Conservation (phyloP, 2,329 filamentous ascomycete species). For the Ceratocystis alfenasii region DNA sequence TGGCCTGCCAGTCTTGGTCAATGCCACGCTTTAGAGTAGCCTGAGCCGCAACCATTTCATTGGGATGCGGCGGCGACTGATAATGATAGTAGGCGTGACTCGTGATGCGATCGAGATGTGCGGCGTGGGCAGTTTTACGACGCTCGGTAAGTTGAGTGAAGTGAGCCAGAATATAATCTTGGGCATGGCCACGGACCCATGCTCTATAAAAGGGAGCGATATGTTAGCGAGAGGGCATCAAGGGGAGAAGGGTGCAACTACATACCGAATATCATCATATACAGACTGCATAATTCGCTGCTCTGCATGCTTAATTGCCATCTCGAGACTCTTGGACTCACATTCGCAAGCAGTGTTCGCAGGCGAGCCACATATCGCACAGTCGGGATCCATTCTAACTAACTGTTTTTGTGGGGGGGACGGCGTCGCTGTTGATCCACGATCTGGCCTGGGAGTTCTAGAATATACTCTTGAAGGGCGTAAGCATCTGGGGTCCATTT, state of each 20-base stretch:
- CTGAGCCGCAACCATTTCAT: constrained; percentile 53
- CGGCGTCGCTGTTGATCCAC: constrained; percentile 21
- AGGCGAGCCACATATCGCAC: constrained; percentile 52
- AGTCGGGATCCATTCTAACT: constrained; percentile 57
- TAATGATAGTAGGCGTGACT: constrained; percentile 47
- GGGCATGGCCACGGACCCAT: constrained; percentile 54
- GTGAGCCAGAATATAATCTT: constrained; percentile 56
- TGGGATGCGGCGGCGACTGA: constrained; percentile 45
- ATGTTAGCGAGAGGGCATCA: neutral
- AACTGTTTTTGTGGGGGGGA: constrained; percentile 25
- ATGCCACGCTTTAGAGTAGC: constrained; percentile 58
- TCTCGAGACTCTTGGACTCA: constrained; percentile 52
- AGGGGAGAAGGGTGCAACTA: neutral
- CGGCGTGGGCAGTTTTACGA: constrained; percentile 45
- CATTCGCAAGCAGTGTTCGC: constrained; percentile 50
- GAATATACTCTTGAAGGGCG: constrained; percentile 9
- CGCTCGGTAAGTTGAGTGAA: constrained; percentile 50
- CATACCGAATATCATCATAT: constrained; percentile 52
- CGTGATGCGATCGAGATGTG: constrained; percentile 45
- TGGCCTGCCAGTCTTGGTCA: constrained; percentile 66
- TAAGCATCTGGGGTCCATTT: constrained; percentile 13
- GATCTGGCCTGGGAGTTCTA: constrained; percentile 8
- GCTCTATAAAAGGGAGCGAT: constrained; percentile 31
- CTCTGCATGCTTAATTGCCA: constrained; percentile 52
- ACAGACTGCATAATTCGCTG: constrained; percentile 50